Evolutionary conservation across 1,284 basidiomycete genomes (phyloP).

Genomic region (Apiotrichum akiyoshidainum): DNA sequence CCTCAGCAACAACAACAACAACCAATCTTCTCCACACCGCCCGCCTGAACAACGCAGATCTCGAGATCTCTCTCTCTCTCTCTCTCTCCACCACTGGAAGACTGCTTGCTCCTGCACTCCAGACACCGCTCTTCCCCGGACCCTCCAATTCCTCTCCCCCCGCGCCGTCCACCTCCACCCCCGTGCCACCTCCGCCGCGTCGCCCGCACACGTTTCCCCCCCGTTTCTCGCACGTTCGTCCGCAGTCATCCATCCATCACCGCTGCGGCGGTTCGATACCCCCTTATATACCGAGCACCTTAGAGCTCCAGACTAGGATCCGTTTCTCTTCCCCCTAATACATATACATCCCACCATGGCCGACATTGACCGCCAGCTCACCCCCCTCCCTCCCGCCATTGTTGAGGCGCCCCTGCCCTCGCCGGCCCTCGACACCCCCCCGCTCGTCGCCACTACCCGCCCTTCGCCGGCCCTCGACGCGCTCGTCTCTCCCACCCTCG

Average conservation of each 20-base stretch:
- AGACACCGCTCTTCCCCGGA: background rate
- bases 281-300: background rate
- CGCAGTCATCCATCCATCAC: background rate
- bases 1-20: too few species aligned
- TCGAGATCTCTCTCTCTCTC: background rate
- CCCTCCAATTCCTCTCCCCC: too few species aligned
- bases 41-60: too few species aligned
- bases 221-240: constrained; percentile 5
- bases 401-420: background rate
- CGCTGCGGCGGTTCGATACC: background rate
- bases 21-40: too few species aligned
- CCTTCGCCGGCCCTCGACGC: constrained; percentile 32
- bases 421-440: constrained; percentile 20
- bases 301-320: background rate
- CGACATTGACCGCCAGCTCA: background rate
- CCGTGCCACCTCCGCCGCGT: too few species aligned
- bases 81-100: background rate
- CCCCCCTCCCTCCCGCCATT: background rate
- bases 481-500: constrained; percentile 30
- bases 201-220: background rate
- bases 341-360: background rate
- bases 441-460: constrained; percentile 22
- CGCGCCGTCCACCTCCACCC: too few species aligned
- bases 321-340: background rate
- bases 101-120: too few species aligned